Evolutionary conservation across 257 asterid species (phyloP), one percentile per base, ranked within the genome.

Genomic region (Nicotiana benthamiana): DNA sequence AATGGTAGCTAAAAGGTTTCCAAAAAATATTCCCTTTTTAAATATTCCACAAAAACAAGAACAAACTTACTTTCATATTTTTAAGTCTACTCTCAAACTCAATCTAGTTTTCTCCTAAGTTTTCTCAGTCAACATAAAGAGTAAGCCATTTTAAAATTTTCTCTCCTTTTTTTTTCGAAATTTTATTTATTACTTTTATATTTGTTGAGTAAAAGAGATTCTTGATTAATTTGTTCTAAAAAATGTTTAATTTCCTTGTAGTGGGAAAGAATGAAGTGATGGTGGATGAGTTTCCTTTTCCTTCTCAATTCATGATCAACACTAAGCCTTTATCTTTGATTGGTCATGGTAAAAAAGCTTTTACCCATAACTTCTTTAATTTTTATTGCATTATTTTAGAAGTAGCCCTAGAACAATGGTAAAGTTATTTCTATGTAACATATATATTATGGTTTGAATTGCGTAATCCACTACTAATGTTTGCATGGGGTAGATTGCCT

Each of bases 281-380:
- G 93, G 93, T 90, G 77, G 89, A 84, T 81, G 95, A 85, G 17
- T 82, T 91, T 30, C 91, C 92, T 75, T 90, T 90, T 76, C 93
- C 92, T 70, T 18, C 88, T 6, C 83, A 86, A 56, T 6, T 90
- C 80, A 84, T 16, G 81, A 43, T 86, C 24, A 53, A 85, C 75
- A 88, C 24, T 51, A 64, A 86, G 43, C 87, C 88, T 26, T 66
- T 90, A 82, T 72, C 88, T 17, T 82, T 92, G 87, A 80, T 90
- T 18, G 97, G 87, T 22, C 89, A 89, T 40, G 97, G 95, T 91
- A 83, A 83, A 75, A 10, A 20, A 10, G 3, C 0, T 0, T 18
- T 9, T 52, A 7, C 26, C 17, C 72, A 5, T 15, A 22, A 13
- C 3, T 60, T 34, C 20, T 72, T 72, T 32, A 72, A 72, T 72